Evolutionary conservation across 208 protist genomes (phyloP).

Genomic region (Angomonas desouzai): DNA sequence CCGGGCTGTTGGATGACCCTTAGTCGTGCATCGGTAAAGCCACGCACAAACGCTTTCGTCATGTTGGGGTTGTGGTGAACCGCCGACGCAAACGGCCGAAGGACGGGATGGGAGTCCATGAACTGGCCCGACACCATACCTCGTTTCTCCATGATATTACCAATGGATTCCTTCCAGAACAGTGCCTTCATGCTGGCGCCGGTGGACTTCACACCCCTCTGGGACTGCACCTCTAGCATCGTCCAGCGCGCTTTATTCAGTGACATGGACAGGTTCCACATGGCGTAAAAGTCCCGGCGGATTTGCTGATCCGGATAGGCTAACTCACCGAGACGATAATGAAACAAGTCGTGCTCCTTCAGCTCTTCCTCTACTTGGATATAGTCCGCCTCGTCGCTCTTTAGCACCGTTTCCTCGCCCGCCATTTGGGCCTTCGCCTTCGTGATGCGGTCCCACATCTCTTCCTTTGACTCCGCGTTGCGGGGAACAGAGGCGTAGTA

Average conservation of each 20-base stretch:
- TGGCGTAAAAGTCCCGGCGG: constrained; percentile 81
- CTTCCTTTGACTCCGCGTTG: constrained; percentile 81
- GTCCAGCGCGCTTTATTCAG: constrained; percentile 88
- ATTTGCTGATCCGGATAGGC: constrained; percentile 50
- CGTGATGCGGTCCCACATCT: constrained; percentile 79
- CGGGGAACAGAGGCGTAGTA: constrained; percentile 76
- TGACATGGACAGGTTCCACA: constrained; percentile 81
- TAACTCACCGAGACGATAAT: constrained; percentile 78
- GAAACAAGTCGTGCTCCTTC: constrained; percentile 66
- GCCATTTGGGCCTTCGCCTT: constrained; percentile 37
- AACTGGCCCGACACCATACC: constrained; percentile 72
- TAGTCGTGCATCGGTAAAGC: constrained; percentile 83
- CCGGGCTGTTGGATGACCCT: constrained; percentile 80
- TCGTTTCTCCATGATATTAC: constrained; percentile 62
- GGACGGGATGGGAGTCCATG: constrained; percentile 82
- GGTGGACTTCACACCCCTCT: constrained; percentile 83
- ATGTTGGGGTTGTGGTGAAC: constrained; percentile 69
- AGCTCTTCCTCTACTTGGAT: constrained; percentile 79
- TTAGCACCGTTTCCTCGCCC: constrained; percentile 20
- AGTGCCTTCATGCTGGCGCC: constrained; percentile 89
- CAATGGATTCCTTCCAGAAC: constrained; percentile 84
- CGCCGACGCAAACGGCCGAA: constrained; percentile 69
- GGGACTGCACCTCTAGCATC: constrained; percentile 86
- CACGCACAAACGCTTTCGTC: constrained; percentile 86
- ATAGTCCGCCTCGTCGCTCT: constrained; percentile 71